A percentile compares a stretch with the other conserved stretches of the same genome.
These are phyloP conservation scores for Termitomyces sp. DNA, from an alignment of 768 basidiomycete genomes.

Conservation along the genomic window DNA sequence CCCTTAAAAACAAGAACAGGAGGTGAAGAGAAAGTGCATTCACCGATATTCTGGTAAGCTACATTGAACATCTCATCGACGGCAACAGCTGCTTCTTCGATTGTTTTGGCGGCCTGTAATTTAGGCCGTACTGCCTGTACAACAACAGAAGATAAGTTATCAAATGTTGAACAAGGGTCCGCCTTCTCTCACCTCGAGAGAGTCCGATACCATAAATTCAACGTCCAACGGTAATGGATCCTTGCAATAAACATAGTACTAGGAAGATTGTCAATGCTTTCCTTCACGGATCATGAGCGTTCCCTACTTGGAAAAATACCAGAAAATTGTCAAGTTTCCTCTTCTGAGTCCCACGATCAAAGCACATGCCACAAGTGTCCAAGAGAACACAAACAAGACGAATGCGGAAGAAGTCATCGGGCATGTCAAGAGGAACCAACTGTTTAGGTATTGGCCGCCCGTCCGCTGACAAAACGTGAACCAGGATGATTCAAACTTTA, in stretches of 20 bases:
- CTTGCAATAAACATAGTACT: slow-evolving; percentile 91
- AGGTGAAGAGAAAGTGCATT: slow-evolving; percentile 14
- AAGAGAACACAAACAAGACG: slow-evolving; percentile 88
- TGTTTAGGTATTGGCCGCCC: slow-evolving; percentile 82
- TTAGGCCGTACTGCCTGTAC: slow-evolving; percentile 83
- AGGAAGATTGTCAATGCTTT: background rate
- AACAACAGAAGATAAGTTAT: background rate
- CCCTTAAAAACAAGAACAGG: background rate
- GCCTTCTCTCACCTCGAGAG: slow-evolving; percentile 64
- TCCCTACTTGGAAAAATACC: slow-evolving; percentile 84
- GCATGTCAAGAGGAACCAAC: slow-evolving; percentile 74
- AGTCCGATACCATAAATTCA: slow-evolving; percentile 95
- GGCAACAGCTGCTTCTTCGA: slow-evolving; percentile 81
- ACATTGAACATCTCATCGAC: slow-evolving; percentile 87
- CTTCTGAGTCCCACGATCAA: slow-evolving; percentile 88
- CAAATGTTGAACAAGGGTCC: background rate
- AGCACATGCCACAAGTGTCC: slow-evolving; percentile 97
- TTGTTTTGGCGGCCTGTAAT: slow-evolving; percentile 57
- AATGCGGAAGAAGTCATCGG: slow-evolving; percentile 94
- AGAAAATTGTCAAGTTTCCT: slow-evolving; percentile 93
- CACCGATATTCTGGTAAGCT: slow-evolving; percentile 58
- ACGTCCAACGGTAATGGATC: slow-evolving; percentile 92
- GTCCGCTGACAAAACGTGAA: slow-evolving; percentile 54
- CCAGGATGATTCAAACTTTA: background rate
- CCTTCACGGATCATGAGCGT: background rate